Evolutionary conservation across 768 basidiomycete genomes (phyloP), one percentile per base, ranked within the genome.

Genomic region (Cantharellus cinnabarinus): DNA sequence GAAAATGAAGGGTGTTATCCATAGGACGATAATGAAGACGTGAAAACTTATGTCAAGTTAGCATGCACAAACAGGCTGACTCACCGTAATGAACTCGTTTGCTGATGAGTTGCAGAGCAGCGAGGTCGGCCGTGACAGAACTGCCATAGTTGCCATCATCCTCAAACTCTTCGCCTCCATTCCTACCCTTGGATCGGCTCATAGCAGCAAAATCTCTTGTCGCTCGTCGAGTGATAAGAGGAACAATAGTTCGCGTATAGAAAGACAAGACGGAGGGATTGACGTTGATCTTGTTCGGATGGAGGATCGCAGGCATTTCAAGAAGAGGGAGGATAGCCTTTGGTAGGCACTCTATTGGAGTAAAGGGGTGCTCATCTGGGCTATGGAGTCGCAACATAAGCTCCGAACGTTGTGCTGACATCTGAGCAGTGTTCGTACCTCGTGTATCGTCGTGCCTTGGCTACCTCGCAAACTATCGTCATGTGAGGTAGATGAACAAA

Each of bases 61-160:
- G 15, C 5, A 29, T 4, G 2, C 41, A 50, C 50, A 14, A 42
- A 44, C 38, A 35, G 50, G 20, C 5, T 4, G 37, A 70, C 78
- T 57, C 64, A 93, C 95, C 95, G 66, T 94, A 99, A 70, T 99
- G 95, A 41, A 99, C 93, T 42, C 95, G 82, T 73, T 97, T 85
- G 72, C 88, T 91, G 67, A 99, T 84, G n/a, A 91, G 84, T 67
- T 97, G 93, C n/a, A 99, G 77, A 2, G 90, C 83, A 70, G 98
- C 93, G 37, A 99, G 79, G 67, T 99, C 95, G 60, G 95, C 79
- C 38, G 88, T 93, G 1, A 90, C 89, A 0, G 90, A 83, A 67
- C 88, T 91, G 15, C 95, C 95, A 68, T 99, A 95, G 70, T 99
- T 99, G 38, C 91, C 93, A 66, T 99, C 95, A 68, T 97, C 91